These are phyloP conservation scores for Jatropha curcas DNA, from an alignment of 345 rosid species.

Conservation along the genomic window DNA sequence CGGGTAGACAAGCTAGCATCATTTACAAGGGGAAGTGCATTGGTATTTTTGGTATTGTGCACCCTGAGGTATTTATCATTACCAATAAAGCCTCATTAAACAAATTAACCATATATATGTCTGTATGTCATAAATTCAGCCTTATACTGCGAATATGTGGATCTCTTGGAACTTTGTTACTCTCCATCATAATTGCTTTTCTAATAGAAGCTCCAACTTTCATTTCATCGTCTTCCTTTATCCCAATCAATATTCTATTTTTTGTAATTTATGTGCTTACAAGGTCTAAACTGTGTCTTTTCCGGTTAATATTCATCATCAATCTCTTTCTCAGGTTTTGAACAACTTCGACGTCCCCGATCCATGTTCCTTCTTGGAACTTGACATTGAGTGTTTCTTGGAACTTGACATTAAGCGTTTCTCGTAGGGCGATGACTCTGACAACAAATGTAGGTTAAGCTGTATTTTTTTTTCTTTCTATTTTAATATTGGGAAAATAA, in stretches of 20 bases:
- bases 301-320: background rate
- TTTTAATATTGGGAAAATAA: background rate
- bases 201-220: background rate
- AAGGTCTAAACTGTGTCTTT: background rate
- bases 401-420: constrained; percentile 57
- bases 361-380: constrained; percentile 80
- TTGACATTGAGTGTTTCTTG: constrained; percentile 58
- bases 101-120: background rate
- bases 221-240: background rate
- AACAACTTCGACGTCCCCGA: constrained; percentile 71
- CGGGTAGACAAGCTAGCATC: constrained; percentile 84
- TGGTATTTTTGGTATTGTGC: constrained; percentile 84
- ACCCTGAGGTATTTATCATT: constrained; percentile 57
- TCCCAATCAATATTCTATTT: background rate
- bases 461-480: background rate
- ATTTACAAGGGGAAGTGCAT: constrained; percentile 64
- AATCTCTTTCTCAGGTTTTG: constrained; percentile 54
- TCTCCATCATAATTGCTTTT: background rate
- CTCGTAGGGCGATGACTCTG: constrained; percentile 6
- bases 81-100: background rate
- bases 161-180: background rate
- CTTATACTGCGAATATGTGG: background rate
- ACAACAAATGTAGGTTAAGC: background rate
- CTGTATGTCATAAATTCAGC: background rate
- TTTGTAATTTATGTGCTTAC: background rate